phyloP scores from a whole-genome alignment of 495 filamentous ascomycete genomes.

The Podospora sp. region DNA sequence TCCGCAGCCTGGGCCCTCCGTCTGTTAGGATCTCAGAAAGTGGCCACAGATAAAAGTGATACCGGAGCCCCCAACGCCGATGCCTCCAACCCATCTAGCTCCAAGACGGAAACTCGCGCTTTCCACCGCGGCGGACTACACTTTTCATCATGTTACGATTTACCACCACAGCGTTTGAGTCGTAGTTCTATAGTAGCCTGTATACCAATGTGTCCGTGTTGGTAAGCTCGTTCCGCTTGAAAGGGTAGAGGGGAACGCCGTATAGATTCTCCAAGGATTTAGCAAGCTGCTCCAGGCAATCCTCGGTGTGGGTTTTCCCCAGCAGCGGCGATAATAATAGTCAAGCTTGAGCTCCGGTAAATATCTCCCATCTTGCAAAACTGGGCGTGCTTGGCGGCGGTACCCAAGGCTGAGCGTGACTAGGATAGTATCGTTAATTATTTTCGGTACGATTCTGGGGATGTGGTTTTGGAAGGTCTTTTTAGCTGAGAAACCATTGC shows the following conservation, averaged over 20 bases:
- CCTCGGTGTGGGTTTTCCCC: neutral
- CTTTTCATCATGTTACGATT: neutral
- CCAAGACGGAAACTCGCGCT: neutral
- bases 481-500: neutral
- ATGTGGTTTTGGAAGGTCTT: neutral
- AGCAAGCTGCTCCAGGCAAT: neutral
- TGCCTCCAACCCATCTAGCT: neutral
- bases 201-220: neutral
- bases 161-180: neutral
- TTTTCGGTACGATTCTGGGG: neutral
- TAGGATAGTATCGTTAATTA: neutral
- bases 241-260: neutral
- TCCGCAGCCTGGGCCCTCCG: neutral
- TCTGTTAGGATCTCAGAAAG: neutral
- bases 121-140: neutral
- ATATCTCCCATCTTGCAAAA: neutral
- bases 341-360: neutral
- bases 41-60: neutral
- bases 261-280: neutral
- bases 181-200: neutral
- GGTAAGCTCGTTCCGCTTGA: neutral
- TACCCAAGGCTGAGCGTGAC: neutral
- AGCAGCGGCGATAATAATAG: neutral
- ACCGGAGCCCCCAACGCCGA: neutral
- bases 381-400: neutral